Conservation (phyloP, 2,329 filamentous ascomycete species). For the Nothophaeocryptopus gaeumannii region DNA sequence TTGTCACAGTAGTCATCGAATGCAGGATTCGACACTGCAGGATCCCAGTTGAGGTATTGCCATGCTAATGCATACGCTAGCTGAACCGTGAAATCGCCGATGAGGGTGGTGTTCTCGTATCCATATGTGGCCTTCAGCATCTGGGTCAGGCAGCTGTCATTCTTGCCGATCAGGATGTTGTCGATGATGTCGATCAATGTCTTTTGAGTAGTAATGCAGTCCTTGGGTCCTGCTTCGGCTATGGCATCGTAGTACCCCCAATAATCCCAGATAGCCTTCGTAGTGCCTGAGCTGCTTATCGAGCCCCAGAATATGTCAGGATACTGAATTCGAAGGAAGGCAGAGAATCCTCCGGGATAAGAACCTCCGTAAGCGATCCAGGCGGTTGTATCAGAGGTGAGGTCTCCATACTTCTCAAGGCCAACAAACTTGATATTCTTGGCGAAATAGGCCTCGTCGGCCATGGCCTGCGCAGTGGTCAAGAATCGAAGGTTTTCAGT, state of each 20-base stretch:
- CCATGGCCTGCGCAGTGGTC: constrained; percentile 77
- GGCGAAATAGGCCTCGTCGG: constrained; percentile 79
- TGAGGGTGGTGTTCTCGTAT: constrained; percentile 47
- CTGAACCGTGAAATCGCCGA: constrained; percentile 48
- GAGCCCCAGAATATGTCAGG: constrained; percentile 75
- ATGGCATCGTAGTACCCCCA: constrained; percentile 62
- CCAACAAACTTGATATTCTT: constrained; percentile 68
- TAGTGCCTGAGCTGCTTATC: constrained; percentile 78
- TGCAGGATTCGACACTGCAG: constrained; percentile 46
- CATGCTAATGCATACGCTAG: constrained; percentile 42
- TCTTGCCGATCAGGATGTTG: constrained; percentile 53
- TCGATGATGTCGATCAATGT: constrained; percentile 59
- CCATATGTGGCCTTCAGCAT: constrained; percentile 56
- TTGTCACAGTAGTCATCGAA: constrained; percentile 58
- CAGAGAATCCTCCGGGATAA: constrained; percentile 77
- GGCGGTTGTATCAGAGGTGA: constrained; percentile 64
- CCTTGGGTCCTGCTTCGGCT: constrained; percentile 54
- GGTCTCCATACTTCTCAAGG: constrained; percentile 59
- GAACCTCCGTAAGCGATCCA: constrained; percentile 82
- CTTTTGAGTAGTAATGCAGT: constrained; percentile 65
- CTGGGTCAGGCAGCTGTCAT: constrained; percentile 40
- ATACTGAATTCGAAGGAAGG: constrained; percentile 72
- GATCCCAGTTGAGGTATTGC: constrained; percentile 62
- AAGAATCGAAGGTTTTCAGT: constrained; percentile 74
- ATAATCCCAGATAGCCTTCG: constrained; percentile 69